phyloP scores from a whole-genome alignment of 129 eudicot genomes.

The Erigeron canadensis region DNA sequence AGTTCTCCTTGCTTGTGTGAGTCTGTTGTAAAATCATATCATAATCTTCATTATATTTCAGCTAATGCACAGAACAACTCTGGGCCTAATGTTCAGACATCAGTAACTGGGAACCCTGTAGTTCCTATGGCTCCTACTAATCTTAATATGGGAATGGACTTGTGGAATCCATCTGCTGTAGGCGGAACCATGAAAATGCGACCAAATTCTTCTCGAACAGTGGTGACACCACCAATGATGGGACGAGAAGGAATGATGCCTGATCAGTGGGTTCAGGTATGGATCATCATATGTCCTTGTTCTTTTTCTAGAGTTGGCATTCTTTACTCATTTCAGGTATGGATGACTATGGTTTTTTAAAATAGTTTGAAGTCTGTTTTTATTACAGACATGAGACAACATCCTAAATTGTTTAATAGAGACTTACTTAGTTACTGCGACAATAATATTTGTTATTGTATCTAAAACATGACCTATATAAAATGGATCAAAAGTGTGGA shows the following conservation, averaged over 20 bases:
- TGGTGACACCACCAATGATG: conserved; percentile 42
- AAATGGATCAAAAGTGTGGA: no score
- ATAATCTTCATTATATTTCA: conserved; percentile 31
- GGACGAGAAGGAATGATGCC: conserved; percentile 35
- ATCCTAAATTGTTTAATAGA: neutral
- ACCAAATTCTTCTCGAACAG: conserved; percentile 40
- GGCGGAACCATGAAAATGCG: conserved; percentile 56
- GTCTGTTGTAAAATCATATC: neutral
- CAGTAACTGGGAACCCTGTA: conserved; percentile 52
- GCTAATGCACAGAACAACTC: conserved; percentile 62
- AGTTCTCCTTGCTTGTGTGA: neutral
- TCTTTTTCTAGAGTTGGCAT: conserved; percentile 8
- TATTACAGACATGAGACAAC: neutral
- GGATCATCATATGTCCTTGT: neutral
- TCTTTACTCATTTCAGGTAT: neutral
- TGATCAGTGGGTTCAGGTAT: conserved; percentile 86
- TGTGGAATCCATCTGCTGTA: conserved; percentile 81
- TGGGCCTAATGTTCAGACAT: conserved; percentile 42
- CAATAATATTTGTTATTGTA: neutral
- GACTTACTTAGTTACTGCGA: neutral
- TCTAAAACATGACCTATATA: neutral
- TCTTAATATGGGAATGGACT: conserved; percentile 91
- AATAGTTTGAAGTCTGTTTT: neutral
- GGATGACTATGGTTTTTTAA: neutral
- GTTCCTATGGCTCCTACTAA: conserved; percentile 63